Conservation (phyloP, 2,329 filamentous ascomycete genomes). For the Nectriaceae sp. region DNA sequence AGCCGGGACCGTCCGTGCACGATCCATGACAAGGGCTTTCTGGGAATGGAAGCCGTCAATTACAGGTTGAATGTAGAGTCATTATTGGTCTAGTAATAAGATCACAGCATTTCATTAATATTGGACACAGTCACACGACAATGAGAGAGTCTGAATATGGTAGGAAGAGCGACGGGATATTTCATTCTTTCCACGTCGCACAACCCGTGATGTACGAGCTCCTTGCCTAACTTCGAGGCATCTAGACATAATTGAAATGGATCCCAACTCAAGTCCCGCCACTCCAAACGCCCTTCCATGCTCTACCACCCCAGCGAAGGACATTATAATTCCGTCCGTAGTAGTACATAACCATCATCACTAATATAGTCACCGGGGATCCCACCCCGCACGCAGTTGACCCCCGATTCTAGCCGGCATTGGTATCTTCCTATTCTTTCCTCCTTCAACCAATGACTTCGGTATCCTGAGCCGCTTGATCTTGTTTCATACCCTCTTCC, state of each 20-base stretch:
- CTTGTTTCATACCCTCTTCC: conserved; percentile 40
- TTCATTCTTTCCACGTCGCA: conserved; percentile 3
- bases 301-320: conserved; percentile 27
- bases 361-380: conserved; percentile 10
- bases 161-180: neutral
- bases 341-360: conserved; percentile 31
- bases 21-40: conserved; percentile 22
- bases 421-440: conserved; percentile 16
- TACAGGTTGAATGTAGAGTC: too few species aligned
- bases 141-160: neutral
- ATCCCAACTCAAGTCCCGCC: conserved; percentile 6
- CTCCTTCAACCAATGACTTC: conserved; percentile 39
- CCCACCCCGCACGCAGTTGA: neutral
- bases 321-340: conserved; percentile 29
- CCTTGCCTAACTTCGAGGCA: neutral
- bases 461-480: conserved; percentile 38
- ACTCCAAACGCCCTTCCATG: conserved; percentile 31
- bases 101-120: too few species aligned
- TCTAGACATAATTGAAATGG: neutral
- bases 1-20: conserved; percentile 18
- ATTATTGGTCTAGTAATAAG: too few species aligned
- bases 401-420: conserved; percentile 6
- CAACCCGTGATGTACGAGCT: neutral
- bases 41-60: conserved; percentile 24
- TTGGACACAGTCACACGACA: too few species aligned